Base-by-base conservation (phyloP, 345 rosid genomes). In the Corchorus olitorius region DNA sequence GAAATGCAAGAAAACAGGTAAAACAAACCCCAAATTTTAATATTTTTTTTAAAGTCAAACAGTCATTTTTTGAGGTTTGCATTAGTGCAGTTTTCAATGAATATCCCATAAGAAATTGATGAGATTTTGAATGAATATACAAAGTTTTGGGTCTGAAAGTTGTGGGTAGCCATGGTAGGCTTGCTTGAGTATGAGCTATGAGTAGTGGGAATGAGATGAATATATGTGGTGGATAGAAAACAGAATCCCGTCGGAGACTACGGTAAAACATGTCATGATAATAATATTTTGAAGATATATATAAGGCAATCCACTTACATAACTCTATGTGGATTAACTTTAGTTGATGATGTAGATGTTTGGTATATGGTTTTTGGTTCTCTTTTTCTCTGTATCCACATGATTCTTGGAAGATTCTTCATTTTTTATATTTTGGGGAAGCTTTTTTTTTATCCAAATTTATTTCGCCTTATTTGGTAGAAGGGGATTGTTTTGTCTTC, bases 81-180 rank as follows among this genome's bases (percentile, higher is more conserved):
- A 0, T 27, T 27, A 27, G 27, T 27, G 27, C 27, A 27, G 27
- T 27, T 27, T 27, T 27, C 27, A 27, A 27, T 27, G 27, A 27
- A 27, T 27, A 27, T 27, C 27, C 27, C 27, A 27, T 27, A 1
- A 9, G 1, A 10, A 35, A 2, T 1, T 34, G 19, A 56, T 59
- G 39, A 27, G 37, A 27, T 59, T 27, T 27, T 27, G 1, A 27
- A 27, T 63, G 67, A 64, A 8, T 16, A 7, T 13, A 39, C 6
- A 55, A 7, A 13, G 5, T 15, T 15, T 27, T 27, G 27, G 3
- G 16, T 19, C 15, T 48, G 49, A 39, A 19, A 58, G 52, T 37
- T 59, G 66, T 73, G 76, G 76, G 10, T 43, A 33, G 22, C 56
- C 20, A 53, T 20, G 11, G 13, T n/a, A n/a, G 74, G 11, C 5